Percentiles rank a stretch among this genome's conserved stretches.
Evolutionary conservation across 495 filamentous ascomycete species (phyloP).

Genomic region (Antarctomyces pellizariae): DNA sequence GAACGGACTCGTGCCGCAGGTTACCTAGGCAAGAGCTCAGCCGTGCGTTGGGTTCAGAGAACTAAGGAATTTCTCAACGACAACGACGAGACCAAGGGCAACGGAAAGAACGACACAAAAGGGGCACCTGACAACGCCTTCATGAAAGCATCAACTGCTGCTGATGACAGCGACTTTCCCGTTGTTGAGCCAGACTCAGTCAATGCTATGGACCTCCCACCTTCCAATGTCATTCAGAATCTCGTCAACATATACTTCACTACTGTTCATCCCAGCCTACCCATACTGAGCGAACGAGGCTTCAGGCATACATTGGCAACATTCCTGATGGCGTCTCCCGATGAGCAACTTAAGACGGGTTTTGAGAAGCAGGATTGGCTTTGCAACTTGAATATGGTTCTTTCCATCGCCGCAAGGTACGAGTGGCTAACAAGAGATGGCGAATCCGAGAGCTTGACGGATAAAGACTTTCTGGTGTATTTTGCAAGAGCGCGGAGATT

Average conservation of each 20-base stretch:
- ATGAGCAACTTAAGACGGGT: constrained; percentile 8
- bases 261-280: constrained; percentile 34
- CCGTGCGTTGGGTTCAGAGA: constrained; percentile 32
- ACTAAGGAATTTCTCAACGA: constrained; percentile 8
- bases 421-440: constrained; percentile 18
- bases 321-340: constrained; percentile 26
- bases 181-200: constrained; percentile 17
- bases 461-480: constrained; percentile 29
- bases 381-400: constrained; percentile 36
- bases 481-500: constrained; percentile 29
- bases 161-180: constrained; percentile 27
- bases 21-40: constrained; percentile 36
- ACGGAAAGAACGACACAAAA: constrained; percentile 9
- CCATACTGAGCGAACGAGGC: constrained; percentile 33
- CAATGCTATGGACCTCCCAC: constrained; percentile 26
- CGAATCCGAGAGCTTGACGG: constrained; percentile 17
- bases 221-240: constrained; percentile 23
- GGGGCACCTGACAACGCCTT: constrained; percentile 9
- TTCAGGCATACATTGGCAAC: no score
- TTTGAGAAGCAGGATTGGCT: constrained; percentile 23
- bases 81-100: constrained; percentile 10
- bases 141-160: constrained; percentile 12
- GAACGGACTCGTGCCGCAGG: constrained; percentile 23
- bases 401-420: constrained; percentile 33
- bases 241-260: constrained; percentile 33